Evolutionary conservation across 2,329 filamentous ascomycete genomes (phyloP).

Genomic region (Tympanopsis confertula): DNA sequence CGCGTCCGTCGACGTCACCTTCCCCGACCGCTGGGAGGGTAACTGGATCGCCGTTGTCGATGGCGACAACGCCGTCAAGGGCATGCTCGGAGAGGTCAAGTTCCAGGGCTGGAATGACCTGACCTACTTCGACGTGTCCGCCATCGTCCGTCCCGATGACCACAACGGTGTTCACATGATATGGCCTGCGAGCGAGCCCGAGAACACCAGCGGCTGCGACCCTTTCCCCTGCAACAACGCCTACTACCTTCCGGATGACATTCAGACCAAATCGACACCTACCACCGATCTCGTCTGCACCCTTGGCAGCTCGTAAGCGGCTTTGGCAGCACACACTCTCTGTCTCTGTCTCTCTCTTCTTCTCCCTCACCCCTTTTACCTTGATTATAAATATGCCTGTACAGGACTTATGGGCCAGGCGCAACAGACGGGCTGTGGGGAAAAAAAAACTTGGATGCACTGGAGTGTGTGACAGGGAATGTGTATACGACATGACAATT

Average conservation of each 20-base stretch:
- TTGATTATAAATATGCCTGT: too few species aligned
- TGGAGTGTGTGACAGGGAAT: too few species aligned
- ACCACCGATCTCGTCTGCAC: conserved; percentile 38
- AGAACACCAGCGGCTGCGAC: conserved; percentile 34
- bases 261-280: conserved; percentile 39
- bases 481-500: too few species aligned
- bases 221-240: conserved; percentile 38
- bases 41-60: conserved; percentile 37
- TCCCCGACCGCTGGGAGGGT: conserved; percentile 32
- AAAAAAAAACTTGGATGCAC: too few species aligned
- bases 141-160: conserved; percentile 40
- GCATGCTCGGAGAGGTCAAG: conserved; percentile 40
- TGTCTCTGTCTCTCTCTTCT: too few species aligned
- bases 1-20: conserved; percentile 24
- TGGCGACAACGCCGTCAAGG: conserved; percentile 25
- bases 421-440: too few species aligned
- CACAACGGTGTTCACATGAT: conserved; percentile 40
- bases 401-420: too few species aligned
- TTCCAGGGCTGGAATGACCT: conserved; percentile 33
- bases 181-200: conserved; percentile 25
- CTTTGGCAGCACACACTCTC: too few species aligned
- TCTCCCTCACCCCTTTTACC: too few species aligned
- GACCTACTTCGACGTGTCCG: conserved; percentile 47
- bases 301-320: conserved; percentile 21
- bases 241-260: conserved; percentile 40